Conservation (phyloP, 306 rosid species). For the Pterocarpus macrocarpus region DNA sequence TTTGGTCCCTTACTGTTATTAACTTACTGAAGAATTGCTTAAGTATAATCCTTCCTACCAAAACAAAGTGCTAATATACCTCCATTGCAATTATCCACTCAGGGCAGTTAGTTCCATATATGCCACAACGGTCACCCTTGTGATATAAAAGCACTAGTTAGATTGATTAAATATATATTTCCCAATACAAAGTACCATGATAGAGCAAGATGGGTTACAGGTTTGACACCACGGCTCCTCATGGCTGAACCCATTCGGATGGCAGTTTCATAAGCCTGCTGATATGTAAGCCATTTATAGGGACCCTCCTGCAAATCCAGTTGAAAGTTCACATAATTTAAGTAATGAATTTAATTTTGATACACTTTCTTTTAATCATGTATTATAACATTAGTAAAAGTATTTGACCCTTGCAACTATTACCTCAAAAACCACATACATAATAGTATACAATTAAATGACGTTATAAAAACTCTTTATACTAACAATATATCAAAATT, state of each 20-base stretch:
- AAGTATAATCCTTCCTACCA: background rate
- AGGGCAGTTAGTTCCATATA: conserved; percentile 85
- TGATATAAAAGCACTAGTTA: conserved; percentile 26
- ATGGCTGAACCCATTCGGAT: conserved; percentile 80
- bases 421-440: too few species aligned
- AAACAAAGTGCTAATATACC: conserved; percentile 53
- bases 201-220: conserved; percentile 57
- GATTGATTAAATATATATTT: background rate
- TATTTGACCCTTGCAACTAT: too few species aligned
- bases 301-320: conserved; percentile 57
- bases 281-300: conserved; percentile 59
- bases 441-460: too few species aligned
- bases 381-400: too few species aligned
- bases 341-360: too few species aligned
- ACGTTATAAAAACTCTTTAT: too few species aligned
- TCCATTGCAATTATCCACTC: conserved; percentile 90
- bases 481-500: too few species aligned
- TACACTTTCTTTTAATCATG: too few species aligned
- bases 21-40: conserved; percentile 7
- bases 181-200: conserved; percentile 9
- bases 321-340: conserved; percentile 15
- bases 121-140: conserved; percentile 92
- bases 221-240: conserved; percentile 72
- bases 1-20: conserved; percentile 7
- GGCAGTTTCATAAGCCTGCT: conserved; percentile 77